Evolutionary conservation across 2,329 filamentous ascomycete species (phyloP).

Genomic region (Corynespora cassiicola): DNA sequence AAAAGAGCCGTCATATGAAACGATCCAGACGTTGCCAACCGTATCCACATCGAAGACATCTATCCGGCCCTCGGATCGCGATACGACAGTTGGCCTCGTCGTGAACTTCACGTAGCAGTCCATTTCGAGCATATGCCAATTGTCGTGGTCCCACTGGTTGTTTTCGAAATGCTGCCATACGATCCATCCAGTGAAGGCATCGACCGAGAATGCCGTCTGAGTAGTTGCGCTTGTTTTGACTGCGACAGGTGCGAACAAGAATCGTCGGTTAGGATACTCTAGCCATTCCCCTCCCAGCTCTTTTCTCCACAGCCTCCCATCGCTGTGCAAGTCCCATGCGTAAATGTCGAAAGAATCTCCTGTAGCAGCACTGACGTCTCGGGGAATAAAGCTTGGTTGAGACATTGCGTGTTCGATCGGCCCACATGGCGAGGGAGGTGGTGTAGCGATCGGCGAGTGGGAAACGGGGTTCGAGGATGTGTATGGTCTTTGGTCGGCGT

Average conservation of each 20-base stretch:
- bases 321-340: no score
- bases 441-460: no score
- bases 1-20: constrained; percentile 8
- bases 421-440: no score
- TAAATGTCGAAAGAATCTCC: no score
- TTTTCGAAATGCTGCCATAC: constrained; percentile 10
- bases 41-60: constrained; percentile 13
- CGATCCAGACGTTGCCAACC: constrained; percentile 7
- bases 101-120: constrained; percentile 1
- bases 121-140: constrained; percentile 17
- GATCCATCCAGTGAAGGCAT: constrained; percentile 9
- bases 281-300: constrained; percentile 7
- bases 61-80: constrained; percentile 3
- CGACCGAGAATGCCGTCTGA: constrained; percentile 13
- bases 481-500: no score
- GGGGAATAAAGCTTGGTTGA: no score
- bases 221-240: constrained; percentile 3
- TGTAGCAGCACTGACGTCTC: no score
- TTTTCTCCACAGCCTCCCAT: no score
- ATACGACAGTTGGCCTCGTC: constrained; percentile 7
- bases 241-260: constrained; percentile 11
- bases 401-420: no score
- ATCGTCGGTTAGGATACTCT: constrained; percentile 6
- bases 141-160: constrained; percentile 6
- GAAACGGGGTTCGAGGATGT: no score